These are phyloP conservation scores for Leishmania martiniquensis DNA, from an alignment of 208 protist genomes.

Conservation along the genomic window DNA sequence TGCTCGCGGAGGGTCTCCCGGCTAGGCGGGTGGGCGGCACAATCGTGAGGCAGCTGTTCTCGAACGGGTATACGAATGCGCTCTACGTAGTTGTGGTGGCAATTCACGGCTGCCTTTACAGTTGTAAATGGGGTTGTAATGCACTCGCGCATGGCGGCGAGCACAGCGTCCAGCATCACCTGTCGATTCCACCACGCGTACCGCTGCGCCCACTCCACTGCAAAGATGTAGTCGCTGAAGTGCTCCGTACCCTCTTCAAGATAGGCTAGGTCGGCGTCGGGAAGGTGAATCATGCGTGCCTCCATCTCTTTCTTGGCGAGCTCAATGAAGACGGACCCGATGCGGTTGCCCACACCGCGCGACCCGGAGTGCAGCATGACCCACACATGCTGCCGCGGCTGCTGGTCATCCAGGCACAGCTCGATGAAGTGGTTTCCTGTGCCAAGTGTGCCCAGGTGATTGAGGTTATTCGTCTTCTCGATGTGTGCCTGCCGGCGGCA, in stretches of 20 bases:
- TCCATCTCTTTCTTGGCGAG: slow-evolving; percentile 85
- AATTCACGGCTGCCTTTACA: slow-evolving; percentile 75
- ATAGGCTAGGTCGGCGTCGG: slow-evolving; percentile 79
- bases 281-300: slow-evolving; percentile 45
- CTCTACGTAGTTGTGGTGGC: slow-evolving; percentile 94
- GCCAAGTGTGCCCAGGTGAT: slow-evolving; percentile 89
- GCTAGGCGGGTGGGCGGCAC: not conserved
- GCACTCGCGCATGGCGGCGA: slow-evolving; percentile 55
- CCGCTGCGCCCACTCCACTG: slow-evolving; percentile 84
- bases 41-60: not conserved
- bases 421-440: slow-evolving; percentile 93
- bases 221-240: slow-evolving; percentile 87
- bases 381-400: slow-evolving; percentile 56
- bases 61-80: slow-evolving; percentile 14
- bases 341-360: slow-evolving; percentile 90
- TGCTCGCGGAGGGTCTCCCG: slow-evolving; percentile 24
- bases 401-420: slow-evolving; percentile 79
- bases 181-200: slow-evolving; percentile 82
- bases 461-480: slow-evolving; percentile 73
- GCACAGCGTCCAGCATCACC: slow-evolving; percentile 80
- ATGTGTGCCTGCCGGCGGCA: slow-evolving; percentile 48
- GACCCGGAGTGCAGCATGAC: slow-evolving; percentile 93
- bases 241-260: slow-evolving; percentile 72
- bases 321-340: slow-evolving; percentile 84
- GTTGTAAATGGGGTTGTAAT: slow-evolving; percentile 47